Percentiles rank a stretch among this genome's conserved stretches.
These are phyloP conservation scores for Tulasnella sp. DNA, from an alignment of 768 basidiomycete species.

Conservation along the genomic window DNA sequence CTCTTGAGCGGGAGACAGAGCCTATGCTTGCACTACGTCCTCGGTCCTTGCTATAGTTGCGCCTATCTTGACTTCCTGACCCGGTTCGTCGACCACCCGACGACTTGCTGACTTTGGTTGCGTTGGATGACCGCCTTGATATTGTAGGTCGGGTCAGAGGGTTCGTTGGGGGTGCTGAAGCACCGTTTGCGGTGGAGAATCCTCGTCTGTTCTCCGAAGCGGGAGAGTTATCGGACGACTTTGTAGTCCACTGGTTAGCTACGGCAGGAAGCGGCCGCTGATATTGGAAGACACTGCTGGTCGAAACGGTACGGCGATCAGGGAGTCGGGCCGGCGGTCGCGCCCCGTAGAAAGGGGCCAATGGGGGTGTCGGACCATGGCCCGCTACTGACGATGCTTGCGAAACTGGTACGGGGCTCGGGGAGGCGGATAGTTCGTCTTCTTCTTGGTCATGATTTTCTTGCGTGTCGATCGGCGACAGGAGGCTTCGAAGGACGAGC, in stretches of 20 bases:
- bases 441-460: not conserved
- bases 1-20: constrained; percentile 16
- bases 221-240: constrained; percentile 31
- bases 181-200: not conserved
- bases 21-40: constrained; percentile 28
- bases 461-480: not conserved
- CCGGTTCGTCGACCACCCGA: constrained; percentile 23
- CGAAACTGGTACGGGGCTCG: not conserved
- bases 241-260: not conserved
- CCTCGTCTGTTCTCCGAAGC: constrained; percentile 24
- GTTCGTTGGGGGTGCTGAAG: not conserved
- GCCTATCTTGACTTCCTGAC: constrained; percentile 14
- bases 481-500: constrained; percentile 55
- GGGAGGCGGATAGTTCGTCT: not conserved
- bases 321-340: not conserved
- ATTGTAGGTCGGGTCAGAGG: constrained; percentile 14
- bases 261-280: not conserved
- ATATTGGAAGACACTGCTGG: constrained; percentile 11
- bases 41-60: constrained; percentile 11
- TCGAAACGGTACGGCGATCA: constrained; percentile 22
- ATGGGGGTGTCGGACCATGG: constrained; percentile 37
- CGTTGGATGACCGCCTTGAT: constrained; percentile 29
- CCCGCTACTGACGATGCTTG: constrained; percentile 24
- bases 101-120: constrained; percentile 29
- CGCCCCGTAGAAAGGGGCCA: constrained; percentile 40